Base-by-base conservation (phyloP, 345 rosid species). In the Pseudoturritis turrita region DNA sequence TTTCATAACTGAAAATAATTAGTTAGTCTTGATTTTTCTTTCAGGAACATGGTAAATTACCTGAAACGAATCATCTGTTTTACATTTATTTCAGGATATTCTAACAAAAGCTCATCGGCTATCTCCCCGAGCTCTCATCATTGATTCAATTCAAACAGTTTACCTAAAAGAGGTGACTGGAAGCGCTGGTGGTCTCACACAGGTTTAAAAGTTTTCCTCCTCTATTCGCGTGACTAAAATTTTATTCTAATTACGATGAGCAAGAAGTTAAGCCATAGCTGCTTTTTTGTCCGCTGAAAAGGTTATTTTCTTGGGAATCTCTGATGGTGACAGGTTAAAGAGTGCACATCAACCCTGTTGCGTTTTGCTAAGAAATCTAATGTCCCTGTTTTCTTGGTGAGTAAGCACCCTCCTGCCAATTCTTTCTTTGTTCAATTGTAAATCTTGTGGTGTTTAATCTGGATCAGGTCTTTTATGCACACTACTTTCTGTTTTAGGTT, bases 91-190 rank as follows among this genome's bases (percentile, higher is more conserved):
- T 53, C 87, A 94, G 97, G 97, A 91, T 75, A 88, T 94, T 68
- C 64, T 89, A 58, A 72, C 55, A 52, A 91, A 91, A 71, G 80
- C 83, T 67, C 95, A 81, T 61, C 80, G 44, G 46, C 84, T 89
- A 31, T 86, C 86, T 43, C 96, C 97, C 10, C 78, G 88, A 56
- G 95, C 91, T 72, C 74, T 89, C 68, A 77, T 94, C 69, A 74
- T 94, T 51, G 97, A 94, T 82, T 91, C 98, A 46, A 86, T 94
- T 83, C 98, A 91, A 76, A 94, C 97, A 3, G 91, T 87, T 60
- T 94, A 88, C 83, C 78, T 94, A 57, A 81, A 82, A 66, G 91
- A 85, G 13, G 90, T 86, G 64, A 62, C 82, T 67, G 98, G 98
- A 81, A 89, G 92, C 74, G 95, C 98, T 50, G 97, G 98, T 68